Percentiles rank a stretch among this genome's conserved stretches.
Conservation (phyloP, 2,329 filamentous ascomycete species). For the Chaetomiaceae sp. region DNA sequence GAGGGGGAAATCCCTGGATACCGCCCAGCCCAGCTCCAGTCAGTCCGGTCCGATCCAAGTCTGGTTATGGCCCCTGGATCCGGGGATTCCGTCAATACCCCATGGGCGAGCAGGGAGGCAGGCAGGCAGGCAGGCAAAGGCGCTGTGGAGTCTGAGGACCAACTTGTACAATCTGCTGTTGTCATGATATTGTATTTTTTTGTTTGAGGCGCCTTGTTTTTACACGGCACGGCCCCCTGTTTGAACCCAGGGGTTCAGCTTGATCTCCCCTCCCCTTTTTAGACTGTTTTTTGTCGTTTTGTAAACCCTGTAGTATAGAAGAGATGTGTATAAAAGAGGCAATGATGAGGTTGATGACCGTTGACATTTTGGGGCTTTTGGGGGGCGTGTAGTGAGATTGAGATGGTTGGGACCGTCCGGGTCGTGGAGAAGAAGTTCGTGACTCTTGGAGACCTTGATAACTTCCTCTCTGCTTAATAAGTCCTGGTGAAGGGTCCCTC, state of each 20-base stretch:
- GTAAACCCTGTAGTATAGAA: constrained; percentile 28
- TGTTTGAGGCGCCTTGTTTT: constrained; percentile 19
- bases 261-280: constrained; percentile 29
- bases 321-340: constrained; percentile 17
- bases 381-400: too few relatives aligned
- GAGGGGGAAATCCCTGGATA: constrained; percentile 6
- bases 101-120: too few relatives aligned
- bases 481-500: too few relatives aligned
- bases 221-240: constrained; percentile 11
- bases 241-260: constrained; percentile 18
- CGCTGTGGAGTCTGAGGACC: constrained; percentile 16
- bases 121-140: constrained; percentile 7
- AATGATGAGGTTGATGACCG: constrained; percentile 21
- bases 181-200: too few relatives aligned
- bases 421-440: too few relatives aligned
- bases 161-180: constrained; percentile 21
- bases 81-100: too few relatives aligned
- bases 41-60: too few relatives aligned
- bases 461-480: too few relatives aligned
- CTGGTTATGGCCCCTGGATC: too few relatives aligned
- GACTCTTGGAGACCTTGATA: too few relatives aligned
- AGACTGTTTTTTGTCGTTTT: constrained; percentile 24
- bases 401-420: too few relatives aligned
- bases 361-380: too few relatives aligned
- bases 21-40: background rate